A percentile compares a stretch with the other conserved stretches of the same genome.
These are phyloP conservation scores for Penicillium decumbens DNA, from an alignment of 2,329 filamentous ascomycete genomes.

Conservation along the genomic window DNA sequence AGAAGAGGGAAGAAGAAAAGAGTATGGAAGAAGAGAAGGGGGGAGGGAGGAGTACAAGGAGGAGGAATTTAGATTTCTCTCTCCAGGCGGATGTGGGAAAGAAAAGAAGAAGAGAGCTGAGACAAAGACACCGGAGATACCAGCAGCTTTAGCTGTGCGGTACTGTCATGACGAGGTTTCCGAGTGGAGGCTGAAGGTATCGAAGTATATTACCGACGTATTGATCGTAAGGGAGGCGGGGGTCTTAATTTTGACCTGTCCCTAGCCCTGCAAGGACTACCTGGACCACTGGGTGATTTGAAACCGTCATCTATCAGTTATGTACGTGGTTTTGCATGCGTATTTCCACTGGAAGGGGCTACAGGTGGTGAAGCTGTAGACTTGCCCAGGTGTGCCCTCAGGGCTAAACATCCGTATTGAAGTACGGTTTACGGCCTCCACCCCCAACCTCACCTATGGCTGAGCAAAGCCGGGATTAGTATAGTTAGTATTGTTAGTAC, in stretches of 20 bases:
- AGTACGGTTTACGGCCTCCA: slow-evolving; percentile 14
- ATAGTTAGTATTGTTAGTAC: neutral
- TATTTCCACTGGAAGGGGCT: neutral
- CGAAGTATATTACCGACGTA: neutral
- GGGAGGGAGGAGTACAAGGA: slow-evolving; percentile 33
- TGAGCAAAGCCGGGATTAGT: neutral
- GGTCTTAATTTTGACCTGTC: neutral
- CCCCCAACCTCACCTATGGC: slow-evolving; percentile 6
- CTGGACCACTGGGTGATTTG: slow-evolving; percentile 4
- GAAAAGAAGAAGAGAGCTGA: slow-evolving; percentile 32
- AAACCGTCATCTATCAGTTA: slow-evolving; percentile 6
- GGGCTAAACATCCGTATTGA: slow-evolving; percentile 3
- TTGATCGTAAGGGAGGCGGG: slow-evolving; percentile 11
- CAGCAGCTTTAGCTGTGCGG: slow-evolving; percentile 22
- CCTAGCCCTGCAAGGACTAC: slow-evolving; percentile 11
- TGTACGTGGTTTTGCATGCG: neutral
- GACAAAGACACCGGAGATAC: slow-evolving; percentile 29
- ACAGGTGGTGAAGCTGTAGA: neutral
- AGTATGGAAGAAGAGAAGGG: slow-evolving; percentile 32
- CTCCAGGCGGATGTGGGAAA: slow-evolving; percentile 41
- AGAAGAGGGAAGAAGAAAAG: slow-evolving; percentile 26
- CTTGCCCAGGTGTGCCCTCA: neutral
- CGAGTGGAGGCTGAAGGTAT: slow-evolving; percentile 23
- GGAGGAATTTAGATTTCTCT: slow-evolving; percentile 37
- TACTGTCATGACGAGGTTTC: slow-evolving; percentile 21